A percentile compares a stretch with the other conserved stretches of the same genome.
These are phyloP conservation scores for Neospora caninum DNA, from an alignment of 169 alveolate genomes.

Conservation along the genomic window DNA sequence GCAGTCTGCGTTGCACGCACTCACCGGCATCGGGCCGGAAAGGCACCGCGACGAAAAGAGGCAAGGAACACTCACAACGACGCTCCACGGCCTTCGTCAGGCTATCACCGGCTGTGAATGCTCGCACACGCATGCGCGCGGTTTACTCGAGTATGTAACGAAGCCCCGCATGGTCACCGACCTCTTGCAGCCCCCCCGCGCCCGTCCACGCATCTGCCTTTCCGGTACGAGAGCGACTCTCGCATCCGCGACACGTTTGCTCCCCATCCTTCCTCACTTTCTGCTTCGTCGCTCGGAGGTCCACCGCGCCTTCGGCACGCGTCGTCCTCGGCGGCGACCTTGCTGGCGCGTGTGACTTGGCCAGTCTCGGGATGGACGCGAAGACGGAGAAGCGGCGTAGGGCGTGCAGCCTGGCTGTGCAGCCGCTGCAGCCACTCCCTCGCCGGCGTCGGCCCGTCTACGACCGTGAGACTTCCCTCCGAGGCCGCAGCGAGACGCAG, in stretches of 20 bases:
- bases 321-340: background rate
- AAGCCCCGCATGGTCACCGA: too few relatives aligned
- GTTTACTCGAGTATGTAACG: too few relatives aligned
- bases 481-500: background rate
- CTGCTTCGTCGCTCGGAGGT: background rate
- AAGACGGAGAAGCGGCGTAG: conserved; percentile 43
- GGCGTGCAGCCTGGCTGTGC: conserved; percentile 7
- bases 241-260: background rate
- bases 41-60: too few relatives aligned
- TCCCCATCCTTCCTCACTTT: background rate
- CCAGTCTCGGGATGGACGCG: conserved; percentile 45
- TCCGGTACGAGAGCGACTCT: too few relatives aligned
- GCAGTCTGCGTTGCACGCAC: too few relatives aligned
- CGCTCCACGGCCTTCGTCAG: too few relatives aligned
- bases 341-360: conserved; percentile 1
- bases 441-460: background rate
- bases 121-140: too few relatives aligned
- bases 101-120: too few relatives aligned
- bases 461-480: background rate
- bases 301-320: background rate
- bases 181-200: too few relatives aligned
- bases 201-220: too few relatives aligned
- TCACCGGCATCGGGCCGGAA: too few relatives aligned
- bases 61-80: too few relatives aligned
- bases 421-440: background rate